Evolutionary conservation across 2,329 filamentous ascomycete genomes (phyloP).

Genomic region (Ophiocordyceps camponoti-leonardi): DNA sequence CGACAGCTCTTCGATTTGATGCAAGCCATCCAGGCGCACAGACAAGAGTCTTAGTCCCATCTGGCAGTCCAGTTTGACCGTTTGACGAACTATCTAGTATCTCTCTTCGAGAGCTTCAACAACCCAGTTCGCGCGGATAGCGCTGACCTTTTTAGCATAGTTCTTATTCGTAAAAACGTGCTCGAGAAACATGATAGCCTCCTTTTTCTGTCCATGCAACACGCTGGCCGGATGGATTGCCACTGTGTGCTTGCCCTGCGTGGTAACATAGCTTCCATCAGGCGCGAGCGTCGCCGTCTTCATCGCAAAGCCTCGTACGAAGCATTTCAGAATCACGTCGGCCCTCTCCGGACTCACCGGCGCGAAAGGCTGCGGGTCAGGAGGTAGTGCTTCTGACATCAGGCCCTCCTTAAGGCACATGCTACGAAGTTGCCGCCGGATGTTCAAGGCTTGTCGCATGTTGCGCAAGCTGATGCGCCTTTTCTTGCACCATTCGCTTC

Average conservation of each 20-base stretch:
- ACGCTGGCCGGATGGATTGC: conserved; percentile 47
- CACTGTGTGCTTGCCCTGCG: conserved; percentile 41
- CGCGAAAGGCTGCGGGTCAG: conserved; percentile 38
- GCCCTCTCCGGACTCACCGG: conserved; percentile 37
- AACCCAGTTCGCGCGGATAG: conserved; percentile 43
- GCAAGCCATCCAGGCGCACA: conserved; percentile 48
- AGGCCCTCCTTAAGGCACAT: conserved; percentile 36
- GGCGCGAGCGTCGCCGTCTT: conserved; percentile 44
- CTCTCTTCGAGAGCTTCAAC: conserved; percentile 24
- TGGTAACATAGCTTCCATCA: conserved; percentile 43
- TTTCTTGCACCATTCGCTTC: conserved; percentile 39
- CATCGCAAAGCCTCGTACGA: conserved; percentile 41
- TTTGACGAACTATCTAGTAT: background rate
- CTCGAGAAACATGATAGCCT: conserved; percentile 52
- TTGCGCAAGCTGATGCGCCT: conserved; percentile 40
- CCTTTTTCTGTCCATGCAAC: conserved; percentile 42
- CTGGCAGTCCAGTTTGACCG: background rate
- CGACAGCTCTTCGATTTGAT: conserved; percentile 90
- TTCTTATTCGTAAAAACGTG: conserved; percentile 50
- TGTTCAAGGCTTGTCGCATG: conserved; percentile 45
- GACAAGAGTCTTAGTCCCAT: background rate
- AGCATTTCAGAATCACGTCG: conserved; percentile 38
- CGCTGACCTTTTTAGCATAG: conserved; percentile 49
- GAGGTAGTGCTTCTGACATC: conserved; percentile 23
- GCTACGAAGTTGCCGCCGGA: conserved; percentile 41